Base-by-base conservation (phyloP, 257 asterid genomes). In the Solanum pinnatisectum region DNA sequence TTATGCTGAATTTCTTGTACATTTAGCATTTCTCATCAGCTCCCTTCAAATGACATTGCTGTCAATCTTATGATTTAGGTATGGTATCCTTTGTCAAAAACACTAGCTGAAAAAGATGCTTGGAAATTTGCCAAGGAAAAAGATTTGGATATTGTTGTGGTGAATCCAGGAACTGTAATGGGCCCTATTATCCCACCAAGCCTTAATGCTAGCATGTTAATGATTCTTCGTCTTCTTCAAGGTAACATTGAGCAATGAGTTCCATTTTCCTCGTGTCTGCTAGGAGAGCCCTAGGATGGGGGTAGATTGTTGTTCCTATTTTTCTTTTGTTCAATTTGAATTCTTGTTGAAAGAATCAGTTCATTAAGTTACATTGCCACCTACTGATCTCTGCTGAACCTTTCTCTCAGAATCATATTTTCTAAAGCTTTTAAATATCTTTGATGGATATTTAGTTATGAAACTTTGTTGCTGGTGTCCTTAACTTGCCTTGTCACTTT, bases 11-110 rank as follows among this genome's bases (percentile, higher is more conserved):
- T 33, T 42, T 14, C 36, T 78, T 59, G 72, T 74, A 33, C 44
- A n/a, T 35, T 76, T 56, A 70, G 32, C 33, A 56, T 36, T 52
- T 40, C 63, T 10, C 23, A 32, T 27, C 70, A 35, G 10, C 18
- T 33, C 27, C 44, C 33, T 52, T 27, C 59, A 36, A 23, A 25
- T 42, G 79, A n/a, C n/a, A 74, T 60, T 89, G 15, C 76, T 86
- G 71, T 89, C 74, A 39, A 36, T 88, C 40, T 39, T 88, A 85
- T 88, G 59, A 84, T 56, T 63, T 90, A 96, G 99, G 71, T 92
- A n/a, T 96, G 98, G 99, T 96, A 96, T 93, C 91, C 98, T 11
- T 93, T 95, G 65, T 96, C 99, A 14, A 96, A 96, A 90, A 92
- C 93, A 59, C 92, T 93, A 63, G 98, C 99, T 83, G 99, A 96